Base-by-base conservation (phyloP, 2,329 filamentous ascomycete species). In the Teratosphaeria nubilosa region DNA sequence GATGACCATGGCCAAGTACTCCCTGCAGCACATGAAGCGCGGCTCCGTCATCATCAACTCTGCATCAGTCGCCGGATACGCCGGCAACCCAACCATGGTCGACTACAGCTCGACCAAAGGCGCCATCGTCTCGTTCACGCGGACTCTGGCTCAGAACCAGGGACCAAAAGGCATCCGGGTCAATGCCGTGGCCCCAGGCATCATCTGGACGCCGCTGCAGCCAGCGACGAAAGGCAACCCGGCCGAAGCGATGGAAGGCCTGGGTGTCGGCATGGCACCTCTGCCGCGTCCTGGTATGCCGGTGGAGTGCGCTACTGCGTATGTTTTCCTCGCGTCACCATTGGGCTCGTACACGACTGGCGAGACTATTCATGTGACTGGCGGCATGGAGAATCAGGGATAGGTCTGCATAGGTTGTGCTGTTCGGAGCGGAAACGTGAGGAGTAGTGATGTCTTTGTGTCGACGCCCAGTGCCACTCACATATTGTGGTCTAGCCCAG, bases 21-120 rank as follows among this genome's bases (percentile, higher is more conserved):
- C 80, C 10, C 77, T 94, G 7, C 84, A 84, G 0, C 86, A 91
- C 73, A 87, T 94, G 84, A 82, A 83, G 68, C 72, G 73, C n/a
- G 89, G 90, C 31, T 80, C 83, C 56, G 84, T 83, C 30, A 90
- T 94, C 70, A 90, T 94, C 79, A 92, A 91, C 77, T 91, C 89
- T 69, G 85, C 87, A 51, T 91, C 87, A 32, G 86, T 94, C 69
- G 92, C 92, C 70, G 87, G 85, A 45, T 62, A n/a, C 32, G 82
- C 91, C 59, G 89, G 89, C 45, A 86, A 88, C 1, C 85, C 86
- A 0, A 88, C 91, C 66, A 80, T 92, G 2, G 81, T 94, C 53
- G 88, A 94, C 73, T 92, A 92, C 75, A 90, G 88, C 0, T 84
- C 86, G 1, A 90, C 86, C 25, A 89, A 89, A 71, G 88, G 88